Percentiles rank a stretch among this genome's conserved stretches.
Conservation (phyloP, 345 rosid species). For the Combretum micranthum region DNA sequence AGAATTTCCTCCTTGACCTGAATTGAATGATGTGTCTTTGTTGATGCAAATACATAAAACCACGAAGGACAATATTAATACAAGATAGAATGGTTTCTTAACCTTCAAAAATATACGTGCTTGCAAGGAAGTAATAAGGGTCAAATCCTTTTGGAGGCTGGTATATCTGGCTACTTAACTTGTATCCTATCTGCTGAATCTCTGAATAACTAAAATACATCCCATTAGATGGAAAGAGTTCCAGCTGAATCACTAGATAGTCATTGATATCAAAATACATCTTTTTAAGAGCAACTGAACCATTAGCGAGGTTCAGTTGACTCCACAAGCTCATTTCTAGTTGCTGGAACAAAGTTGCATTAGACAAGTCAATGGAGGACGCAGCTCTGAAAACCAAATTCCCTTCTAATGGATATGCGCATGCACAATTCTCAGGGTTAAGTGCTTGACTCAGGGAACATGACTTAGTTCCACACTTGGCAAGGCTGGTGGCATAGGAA, state of each 20-base stretch:
- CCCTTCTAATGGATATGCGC: conserved; percentile 84
- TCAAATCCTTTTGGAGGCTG: conserved; percentile 91
- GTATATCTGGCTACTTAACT: conserved; percentile 76
- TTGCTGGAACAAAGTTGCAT: conserved; percentile 56
- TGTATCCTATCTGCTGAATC: conserved; percentile 67
- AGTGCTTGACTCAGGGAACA: conserved; percentile 63
- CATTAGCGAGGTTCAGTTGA: conserved; percentile 64
- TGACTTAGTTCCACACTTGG: conserved; percentile 60
- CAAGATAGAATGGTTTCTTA: background rate
- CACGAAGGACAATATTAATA: too few species aligned
- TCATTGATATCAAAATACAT: conserved; percentile 83
- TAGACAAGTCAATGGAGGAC: conserved; percentile 61
- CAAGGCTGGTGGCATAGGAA: conserved; percentile 71
- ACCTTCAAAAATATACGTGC: conserved; percentile 85
- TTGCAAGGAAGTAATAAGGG: conserved; percentile 80
- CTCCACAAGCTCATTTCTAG: conserved; percentile 83
- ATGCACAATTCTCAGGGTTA: conserved; percentile 94
- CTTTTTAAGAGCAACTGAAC: conserved; percentile 70
- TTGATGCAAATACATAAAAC: too few species aligned
- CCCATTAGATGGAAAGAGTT: conserved; percentile 65
- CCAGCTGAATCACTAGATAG: conserved; percentile 81
- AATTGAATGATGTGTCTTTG: background rate
- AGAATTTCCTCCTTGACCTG: conserved; percentile 25
- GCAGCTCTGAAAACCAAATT: conserved; percentile 77
- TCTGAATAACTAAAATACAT: conserved; percentile 56